These are phyloP conservation scores for Bacidia gigantensis DNA, from an alignment of 495 filamentous ascomycete genomes.

Conservation along the genomic window DNA sequence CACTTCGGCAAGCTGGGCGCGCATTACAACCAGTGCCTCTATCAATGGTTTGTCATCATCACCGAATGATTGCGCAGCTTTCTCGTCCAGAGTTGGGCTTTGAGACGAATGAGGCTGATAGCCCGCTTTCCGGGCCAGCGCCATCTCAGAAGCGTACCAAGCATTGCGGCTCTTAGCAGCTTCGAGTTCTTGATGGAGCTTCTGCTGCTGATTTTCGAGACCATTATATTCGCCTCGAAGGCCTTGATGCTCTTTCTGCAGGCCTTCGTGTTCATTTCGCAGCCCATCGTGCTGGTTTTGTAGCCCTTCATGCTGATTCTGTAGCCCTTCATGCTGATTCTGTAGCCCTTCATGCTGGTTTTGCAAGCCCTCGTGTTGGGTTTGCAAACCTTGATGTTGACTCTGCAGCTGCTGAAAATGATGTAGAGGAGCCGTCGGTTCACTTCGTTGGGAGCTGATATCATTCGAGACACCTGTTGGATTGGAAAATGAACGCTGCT, in stretches of 20 bases:
- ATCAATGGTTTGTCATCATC: slow-evolving; percentile 87
- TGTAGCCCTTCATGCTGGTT: slow-evolving; percentile 7
- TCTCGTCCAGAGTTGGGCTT: slow-evolving; percentile 62
- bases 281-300: slow-evolving; percentile 1
- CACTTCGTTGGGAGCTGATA: background rate
- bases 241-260: slow-evolving; percentile 21
- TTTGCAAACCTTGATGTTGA: slow-evolving; percentile 14
- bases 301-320: slow-evolving; percentile 2
- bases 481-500: background rate
- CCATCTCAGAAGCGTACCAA: slow-evolving; percentile 93
- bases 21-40: slow-evolving; percentile 85
- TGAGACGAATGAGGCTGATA: slow-evolving; percentile 62
- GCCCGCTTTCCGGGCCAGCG: slow-evolving; percentile 74
- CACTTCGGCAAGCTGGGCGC: slow-evolving; percentile 67
- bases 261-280: slow-evolving; percentile 20
- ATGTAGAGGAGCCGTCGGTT: slow-evolving; percentile 1
- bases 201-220: slow-evolving; percentile 21
- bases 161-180: slow-evolving; percentile 70
- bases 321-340: slow-evolving; percentile 3
- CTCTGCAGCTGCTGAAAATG: slow-evolving; percentile 15
- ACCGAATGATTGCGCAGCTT: slow-evolving; percentile 58
- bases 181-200: slow-evolving; percentile 68
- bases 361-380: slow-evolving; percentile 9
- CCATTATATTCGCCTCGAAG: slow-evolving; percentile 1
- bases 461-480: background rate